phyloP scores from a whole-genome alignment of 73 alveolate genomes.

The Paramecium sonneborni region DNA sequence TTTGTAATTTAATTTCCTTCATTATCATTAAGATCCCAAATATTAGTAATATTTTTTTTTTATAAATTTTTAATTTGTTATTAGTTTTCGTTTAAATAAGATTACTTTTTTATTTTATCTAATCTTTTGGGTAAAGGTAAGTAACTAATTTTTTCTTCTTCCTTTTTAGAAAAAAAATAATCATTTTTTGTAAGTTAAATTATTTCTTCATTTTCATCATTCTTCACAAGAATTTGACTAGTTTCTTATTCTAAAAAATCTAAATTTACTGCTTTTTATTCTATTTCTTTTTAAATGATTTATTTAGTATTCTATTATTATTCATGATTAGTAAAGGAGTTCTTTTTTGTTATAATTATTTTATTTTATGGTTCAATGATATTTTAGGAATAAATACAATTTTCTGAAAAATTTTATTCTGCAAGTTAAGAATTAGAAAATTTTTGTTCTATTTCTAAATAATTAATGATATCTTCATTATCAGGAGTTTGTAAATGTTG shows the following conservation, averaged over 20 bases:
- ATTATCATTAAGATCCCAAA: neutral
- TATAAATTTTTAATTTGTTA: neutral
- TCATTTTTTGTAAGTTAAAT: neutral
- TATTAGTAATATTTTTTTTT: neutral
- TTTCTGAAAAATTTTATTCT: neutral
- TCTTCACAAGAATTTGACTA: neutral
- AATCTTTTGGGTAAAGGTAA: neutral
- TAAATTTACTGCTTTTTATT: neutral
- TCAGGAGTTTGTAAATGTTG: neutral
- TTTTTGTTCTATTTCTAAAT: too few species aligned
- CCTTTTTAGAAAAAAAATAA: neutral
- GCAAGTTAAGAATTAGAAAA: too few species aligned
- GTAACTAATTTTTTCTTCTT: neutral
- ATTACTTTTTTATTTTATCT: neutral
- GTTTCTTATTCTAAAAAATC: neutral
- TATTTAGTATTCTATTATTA: neutral
- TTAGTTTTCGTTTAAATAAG: neutral
- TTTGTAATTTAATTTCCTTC: neutral
- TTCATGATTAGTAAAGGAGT: neutral
- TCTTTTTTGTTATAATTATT: too few species aligned
- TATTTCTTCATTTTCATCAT: neutral
- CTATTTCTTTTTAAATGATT: neutral
- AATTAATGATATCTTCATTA: too few species aligned
- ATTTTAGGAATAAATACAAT: neutral
- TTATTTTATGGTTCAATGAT: neutral